Conservation (phyloP, 768 basidiomycete genomes). For the Lepiota subincarnata region DNA sequence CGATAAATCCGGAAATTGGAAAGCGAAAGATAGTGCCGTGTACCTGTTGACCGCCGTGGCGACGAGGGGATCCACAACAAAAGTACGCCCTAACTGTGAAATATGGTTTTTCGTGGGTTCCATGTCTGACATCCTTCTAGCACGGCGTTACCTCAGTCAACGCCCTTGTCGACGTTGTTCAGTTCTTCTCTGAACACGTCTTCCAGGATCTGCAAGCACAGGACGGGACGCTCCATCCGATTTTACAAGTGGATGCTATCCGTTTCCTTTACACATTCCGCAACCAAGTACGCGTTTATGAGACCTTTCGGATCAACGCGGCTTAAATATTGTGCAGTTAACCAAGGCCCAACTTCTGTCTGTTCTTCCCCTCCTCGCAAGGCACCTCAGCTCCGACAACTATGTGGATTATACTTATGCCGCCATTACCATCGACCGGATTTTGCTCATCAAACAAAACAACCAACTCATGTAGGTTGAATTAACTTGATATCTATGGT, state of each 20-base stretch:
- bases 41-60: slow-evolving; percentile 94
- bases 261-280: slow-evolving; percentile 93
- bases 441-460: slow-evolving; percentile 85
- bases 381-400: slow-evolving; percentile 76
- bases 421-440: slow-evolving; percentile 95
- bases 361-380: slow-evolving; percentile 82
- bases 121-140: slow-evolving; percentile 27
- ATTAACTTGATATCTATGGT: neutral
- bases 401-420: slow-evolving; percentile 96
- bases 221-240: slow-evolving; percentile 71
- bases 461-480: slow-evolving; percentile 66
- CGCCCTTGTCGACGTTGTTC: slow-evolving; percentile 86
- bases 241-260: slow-evolving; percentile 94
- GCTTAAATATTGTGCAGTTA: slow-evolving; percentile 42
- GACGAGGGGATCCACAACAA: slow-evolving; percentile 79
- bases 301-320: neutral
- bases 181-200: slow-evolving; percentile 92
- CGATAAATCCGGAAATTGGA: slow-evolving; percentile 69
- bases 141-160: slow-evolving; percentile 95
- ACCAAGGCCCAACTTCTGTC: slow-evolving; percentile 92
- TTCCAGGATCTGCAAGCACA: slow-evolving; percentile 78
- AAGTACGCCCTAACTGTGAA: slow-evolving; percentile 43
- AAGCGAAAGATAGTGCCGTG: slow-evolving; percentile 89
- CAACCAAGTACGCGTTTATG: slow-evolving; percentile 64
- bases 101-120: slow-evolving; percentile 2